These are phyloP conservation scores for Phytophthora melonis DNA, from an alignment of 352 stramenopile species.

Conservation along the genomic window DNA sequence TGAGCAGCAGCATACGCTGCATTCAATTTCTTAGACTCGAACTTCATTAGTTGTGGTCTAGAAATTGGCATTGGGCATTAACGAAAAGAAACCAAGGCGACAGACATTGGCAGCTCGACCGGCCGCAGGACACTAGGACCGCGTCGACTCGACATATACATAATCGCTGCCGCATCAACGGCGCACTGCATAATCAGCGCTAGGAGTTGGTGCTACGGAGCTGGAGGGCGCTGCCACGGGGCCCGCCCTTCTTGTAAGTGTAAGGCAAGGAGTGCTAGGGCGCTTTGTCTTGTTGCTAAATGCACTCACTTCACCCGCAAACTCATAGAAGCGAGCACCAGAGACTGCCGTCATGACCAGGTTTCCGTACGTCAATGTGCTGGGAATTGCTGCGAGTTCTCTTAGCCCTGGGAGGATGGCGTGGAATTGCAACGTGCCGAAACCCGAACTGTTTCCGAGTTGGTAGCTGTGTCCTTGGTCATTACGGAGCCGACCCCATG, in stretches of 20 bases:
- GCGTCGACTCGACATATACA: too few species aligned
- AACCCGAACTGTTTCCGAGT: not conserved
- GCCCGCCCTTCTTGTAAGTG: not conserved
- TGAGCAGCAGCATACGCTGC: conserved; percentile 40
- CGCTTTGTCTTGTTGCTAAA: too few species aligned
- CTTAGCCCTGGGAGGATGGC: conserved; percentile 30
- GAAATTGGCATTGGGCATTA: conserved; percentile 36
- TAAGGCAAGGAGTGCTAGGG: too few species aligned
- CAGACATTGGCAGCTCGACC: conserved; percentile 22
- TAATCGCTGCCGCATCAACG: too few species aligned
- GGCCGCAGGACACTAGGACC: too few species aligned
- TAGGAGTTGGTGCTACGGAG: too few species aligned
- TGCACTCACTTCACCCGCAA: conserved; percentile 27
- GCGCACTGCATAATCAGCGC: too few species aligned
- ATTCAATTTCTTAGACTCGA: conserved; percentile 29
- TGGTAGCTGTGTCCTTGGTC: not conserved
- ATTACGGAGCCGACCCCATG: not conserved
- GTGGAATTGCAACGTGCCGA: conserved; percentile 26
- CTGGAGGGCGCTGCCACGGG: too few species aligned
- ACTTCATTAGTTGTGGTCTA: conserved; percentile 23
- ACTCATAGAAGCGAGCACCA: conserved; percentile 22
- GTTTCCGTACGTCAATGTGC: conserved; percentile 9
- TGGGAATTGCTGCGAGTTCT: conserved; percentile 10
- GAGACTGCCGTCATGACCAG: conserved; percentile 41
- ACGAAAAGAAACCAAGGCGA: conserved; percentile 1